Percentiles rank a stretch among this genome's conserved stretches.
Evolutionary conservation across 116 monocot species (phyloP).

Genomic region (Phalaenopsis hybrid): DNA sequence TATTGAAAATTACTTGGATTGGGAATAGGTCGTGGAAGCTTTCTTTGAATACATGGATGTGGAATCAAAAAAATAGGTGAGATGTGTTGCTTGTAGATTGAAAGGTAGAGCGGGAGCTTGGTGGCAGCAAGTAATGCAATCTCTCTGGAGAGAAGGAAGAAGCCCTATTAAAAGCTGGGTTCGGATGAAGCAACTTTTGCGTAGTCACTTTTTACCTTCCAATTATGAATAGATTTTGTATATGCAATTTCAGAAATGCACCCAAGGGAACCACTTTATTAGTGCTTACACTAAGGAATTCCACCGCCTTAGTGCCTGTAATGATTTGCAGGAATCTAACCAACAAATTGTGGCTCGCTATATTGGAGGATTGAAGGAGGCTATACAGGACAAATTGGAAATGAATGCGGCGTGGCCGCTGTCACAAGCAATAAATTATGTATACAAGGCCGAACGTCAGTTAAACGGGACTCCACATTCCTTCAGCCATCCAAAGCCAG

Average conservation of each 20-base stretch:
- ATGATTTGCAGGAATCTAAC: background rate
- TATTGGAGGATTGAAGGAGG: background rate
- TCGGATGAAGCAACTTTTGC: background rate
- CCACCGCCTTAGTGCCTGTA: background rate
- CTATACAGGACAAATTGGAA: background rate
- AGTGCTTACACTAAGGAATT: background rate
- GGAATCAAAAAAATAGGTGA: background rate
- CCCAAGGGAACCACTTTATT: too few species aligned
- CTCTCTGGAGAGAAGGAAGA: background rate
- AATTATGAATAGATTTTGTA: background rate
- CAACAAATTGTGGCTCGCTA: background rate
- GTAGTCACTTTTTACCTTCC: background rate
- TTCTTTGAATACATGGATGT: background rate
- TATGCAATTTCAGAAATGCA: too few species aligned
- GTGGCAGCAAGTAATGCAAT: background rate
- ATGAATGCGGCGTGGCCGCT: too few species aligned
- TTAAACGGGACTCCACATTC: too few species aligned
- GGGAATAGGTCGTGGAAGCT: background rate
- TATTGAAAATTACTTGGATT: background rate
- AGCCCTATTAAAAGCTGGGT: background rate
- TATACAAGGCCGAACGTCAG: too few species aligned
- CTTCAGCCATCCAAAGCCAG: too few species aligned
- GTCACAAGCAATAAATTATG: too few species aligned
- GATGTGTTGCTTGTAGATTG: background rate
- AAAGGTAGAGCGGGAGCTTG: background rate